phyloP scores from a whole-genome alignment of 306 rosid species.

The Prinsepia uniflora region DNA sequence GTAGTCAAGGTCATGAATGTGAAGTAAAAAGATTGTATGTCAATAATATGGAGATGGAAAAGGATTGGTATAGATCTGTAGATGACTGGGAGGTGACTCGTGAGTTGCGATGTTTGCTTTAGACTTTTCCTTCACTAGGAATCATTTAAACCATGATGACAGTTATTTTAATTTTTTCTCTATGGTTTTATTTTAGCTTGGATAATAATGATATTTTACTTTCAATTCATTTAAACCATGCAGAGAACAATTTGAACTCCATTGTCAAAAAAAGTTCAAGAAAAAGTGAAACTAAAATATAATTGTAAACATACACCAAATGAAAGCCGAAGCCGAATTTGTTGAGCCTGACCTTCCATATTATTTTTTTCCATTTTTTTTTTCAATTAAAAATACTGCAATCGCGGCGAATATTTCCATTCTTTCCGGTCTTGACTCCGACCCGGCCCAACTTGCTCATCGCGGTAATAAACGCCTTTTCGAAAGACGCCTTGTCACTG shows the following conservation, averaged over 20 bases:
- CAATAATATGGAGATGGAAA: not conserved
- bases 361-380: not conserved
- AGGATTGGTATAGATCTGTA: not conserved
- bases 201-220: no score
- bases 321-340: not conserved
- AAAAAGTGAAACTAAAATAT: no score
- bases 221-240: no score
- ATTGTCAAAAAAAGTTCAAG: no score
- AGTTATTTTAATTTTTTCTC: no score
- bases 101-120: not conserved
- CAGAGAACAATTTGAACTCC: no score
- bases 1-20: not conserved
- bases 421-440: slow-evolving; percentile 50
- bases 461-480: slow-evolving; percentile 48
- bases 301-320: no score
- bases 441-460: slow-evolving; percentile 76
- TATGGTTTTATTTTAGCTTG: no score
- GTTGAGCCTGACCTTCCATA: not conserved
- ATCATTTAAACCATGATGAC: no score
- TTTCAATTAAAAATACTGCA: slow-evolving; percentile 46
- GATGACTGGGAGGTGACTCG: slow-evolving; percentile 4
- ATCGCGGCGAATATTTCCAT: slow-evolving; percentile 62
- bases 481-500: slow-evolving; percentile 26
- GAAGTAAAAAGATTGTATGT: not conserved
- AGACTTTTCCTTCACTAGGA: slow-evolving; percentile 15